Percentiles rank a stretch among this genome's conserved stretches.
Conservation (phyloP, 2,329 filamentous ascomycete species). For the Chrysoporthe cubensis region DNA sequence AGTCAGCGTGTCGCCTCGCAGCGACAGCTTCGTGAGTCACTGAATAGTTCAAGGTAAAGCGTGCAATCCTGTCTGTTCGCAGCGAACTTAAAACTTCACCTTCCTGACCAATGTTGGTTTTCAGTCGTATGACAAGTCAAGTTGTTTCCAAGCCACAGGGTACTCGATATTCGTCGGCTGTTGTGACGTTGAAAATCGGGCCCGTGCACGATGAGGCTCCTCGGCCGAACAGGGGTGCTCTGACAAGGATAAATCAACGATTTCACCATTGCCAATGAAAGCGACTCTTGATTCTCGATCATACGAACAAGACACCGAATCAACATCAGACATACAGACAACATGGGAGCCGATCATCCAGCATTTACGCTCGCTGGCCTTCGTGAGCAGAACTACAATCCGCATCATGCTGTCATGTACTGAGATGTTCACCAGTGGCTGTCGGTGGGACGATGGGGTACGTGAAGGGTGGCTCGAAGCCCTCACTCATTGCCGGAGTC, state of each 20-base stretch:
- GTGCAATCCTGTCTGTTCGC: not conserved
- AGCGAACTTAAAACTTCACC: not conserved
- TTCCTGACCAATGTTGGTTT: not conserved
- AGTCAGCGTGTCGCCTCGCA: not conserved
- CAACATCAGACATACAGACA: slow-evolving; percentile 3
- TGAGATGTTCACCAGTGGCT: slow-evolving; percentile 35
- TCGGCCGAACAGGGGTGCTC: not conserved
- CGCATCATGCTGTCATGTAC: not conserved
- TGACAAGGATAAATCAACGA: slow-evolving; percentile 1
- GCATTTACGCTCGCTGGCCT: slow-evolving; percentile 46
- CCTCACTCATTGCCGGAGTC: slow-evolving; percentile 40
- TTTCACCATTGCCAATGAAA: not conserved
- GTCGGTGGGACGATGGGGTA: slow-evolving; percentile 40
- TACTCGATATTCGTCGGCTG: not conserved
- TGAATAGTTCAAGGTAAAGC: not conserved
- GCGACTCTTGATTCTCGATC: not conserved
- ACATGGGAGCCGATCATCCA: slow-evolving; percentile 42
- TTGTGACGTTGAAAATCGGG: slow-evolving; percentile 9
- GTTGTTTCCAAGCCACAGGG: not conserved
- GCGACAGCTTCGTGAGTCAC: not conserved
- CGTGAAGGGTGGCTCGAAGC: slow-evolving; percentile 37
- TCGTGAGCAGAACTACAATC: slow-evolving; percentile 35
- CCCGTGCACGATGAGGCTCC: slow-evolving; percentile 20
- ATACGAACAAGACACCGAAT: not conserved
- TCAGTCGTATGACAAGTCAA: not conserved